Conservation (phyloP, 345 rosid genomes). For the Sonneratia caseolaris region DNA sequence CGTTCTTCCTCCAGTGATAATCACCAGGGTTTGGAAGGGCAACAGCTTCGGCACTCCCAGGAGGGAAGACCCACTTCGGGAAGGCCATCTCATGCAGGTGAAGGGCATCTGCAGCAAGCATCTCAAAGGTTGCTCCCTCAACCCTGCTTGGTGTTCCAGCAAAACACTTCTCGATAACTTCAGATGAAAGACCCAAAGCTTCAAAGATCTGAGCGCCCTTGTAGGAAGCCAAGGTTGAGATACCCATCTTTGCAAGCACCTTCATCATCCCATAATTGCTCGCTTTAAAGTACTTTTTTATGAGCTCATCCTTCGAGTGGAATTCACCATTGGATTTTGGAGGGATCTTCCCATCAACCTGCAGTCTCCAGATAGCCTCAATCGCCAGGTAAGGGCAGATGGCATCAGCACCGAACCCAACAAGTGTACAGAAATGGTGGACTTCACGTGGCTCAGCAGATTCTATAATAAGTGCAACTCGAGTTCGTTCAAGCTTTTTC, state of each 20-base stretch:
- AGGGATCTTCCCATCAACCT: conserved; percentile 94
- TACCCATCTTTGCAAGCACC: conserved; percentile 99
- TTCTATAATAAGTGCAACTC: conserved; percentile 76
- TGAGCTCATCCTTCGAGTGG: conserved; percentile 80
- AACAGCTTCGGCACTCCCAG: conserved; percentile 95
- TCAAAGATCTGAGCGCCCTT: conserved; percentile 99
- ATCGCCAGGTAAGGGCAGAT: conserved; percentile 90
- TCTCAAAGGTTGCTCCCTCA: conserved; percentile 97
- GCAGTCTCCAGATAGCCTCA: conserved; percentile 82
- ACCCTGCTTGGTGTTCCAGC: conserved; percentile 99
- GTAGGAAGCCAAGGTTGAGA: conserved; percentile 94
- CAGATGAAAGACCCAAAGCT: conserved; percentile 94
- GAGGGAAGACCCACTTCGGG: conserved; percentile 56
- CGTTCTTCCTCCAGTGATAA: conserved; percentile 97
- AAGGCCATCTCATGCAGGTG: conserved; percentile 86
- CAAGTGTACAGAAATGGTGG: conserved; percentile 96
- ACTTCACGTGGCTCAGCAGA: conserved; percentile 99
- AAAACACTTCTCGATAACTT: conserved; percentile 94
- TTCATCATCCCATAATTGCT: conserved; percentile 99
- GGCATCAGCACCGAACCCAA: conserved; percentile 97
- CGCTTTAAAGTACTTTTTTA: conserved; percentile 90
- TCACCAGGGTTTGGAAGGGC: conserved; percentile 97
- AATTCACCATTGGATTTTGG: conserved; percentile 74
- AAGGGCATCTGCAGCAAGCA: conserved; percentile 86
- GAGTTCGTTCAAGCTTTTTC: conserved; percentile 86